Evolutionary conservation across 2,329 filamentous ascomycete species (phyloP).

Genomic region (Phaeosphaeriaceae sp.): DNA sequence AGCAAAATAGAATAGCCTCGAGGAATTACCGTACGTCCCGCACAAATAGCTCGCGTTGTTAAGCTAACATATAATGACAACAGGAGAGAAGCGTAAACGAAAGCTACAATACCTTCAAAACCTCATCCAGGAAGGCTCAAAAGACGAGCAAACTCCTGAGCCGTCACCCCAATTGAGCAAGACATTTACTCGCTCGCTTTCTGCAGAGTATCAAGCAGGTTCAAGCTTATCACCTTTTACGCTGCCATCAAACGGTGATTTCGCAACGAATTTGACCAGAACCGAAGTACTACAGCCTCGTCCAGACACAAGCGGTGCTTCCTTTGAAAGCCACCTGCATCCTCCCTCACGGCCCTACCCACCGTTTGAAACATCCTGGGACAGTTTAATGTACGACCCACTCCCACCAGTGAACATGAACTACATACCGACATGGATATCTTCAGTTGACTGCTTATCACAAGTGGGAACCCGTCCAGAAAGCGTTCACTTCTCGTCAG

Average conservation of each 20-base stretch:
- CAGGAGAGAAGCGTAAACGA: slow-evolving; percentile 47
- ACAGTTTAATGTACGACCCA: slow-evolving; percentile 19
- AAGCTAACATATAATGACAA: too few species aligned
- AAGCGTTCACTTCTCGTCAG: slow-evolving; percentile 13
- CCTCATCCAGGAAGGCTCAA: slow-evolving; percentile 33
- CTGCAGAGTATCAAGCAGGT: slow-evolving; percentile 21
- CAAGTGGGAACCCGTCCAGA: slow-evolving; percentile 13
- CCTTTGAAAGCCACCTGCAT: slow-evolving; percentile 18
- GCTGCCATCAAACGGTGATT: slow-evolving; percentile 16
- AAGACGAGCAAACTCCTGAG: slow-evolving; percentile 20
- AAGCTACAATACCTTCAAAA: slow-evolving; percentile 47
- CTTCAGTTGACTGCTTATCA: slow-evolving; percentile 14
- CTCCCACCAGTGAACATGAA: slow-evolving; percentile 16
- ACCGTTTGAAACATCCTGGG: slow-evolving; percentile 23
- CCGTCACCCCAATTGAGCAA: slow-evolving; percentile 19
- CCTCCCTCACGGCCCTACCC: slow-evolving; percentile 19
- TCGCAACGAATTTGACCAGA: slow-evolving; percentile 13
- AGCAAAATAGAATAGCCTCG: slow-evolving; percentile 47
- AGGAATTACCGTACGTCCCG: slow-evolving; percentile 44
- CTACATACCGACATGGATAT: slow-evolving; percentile 28
- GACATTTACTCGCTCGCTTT: slow-evolving; percentile 21
- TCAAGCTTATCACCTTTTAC: slow-evolving; percentile 10
- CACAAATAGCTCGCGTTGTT: background rate
- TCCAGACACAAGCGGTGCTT: slow-evolving; percentile 9
- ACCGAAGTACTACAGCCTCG: slow-evolving; percentile 14